Conservation (phyloP, 108 stramenopile species). For the Conticribra guillardii region DNA sequence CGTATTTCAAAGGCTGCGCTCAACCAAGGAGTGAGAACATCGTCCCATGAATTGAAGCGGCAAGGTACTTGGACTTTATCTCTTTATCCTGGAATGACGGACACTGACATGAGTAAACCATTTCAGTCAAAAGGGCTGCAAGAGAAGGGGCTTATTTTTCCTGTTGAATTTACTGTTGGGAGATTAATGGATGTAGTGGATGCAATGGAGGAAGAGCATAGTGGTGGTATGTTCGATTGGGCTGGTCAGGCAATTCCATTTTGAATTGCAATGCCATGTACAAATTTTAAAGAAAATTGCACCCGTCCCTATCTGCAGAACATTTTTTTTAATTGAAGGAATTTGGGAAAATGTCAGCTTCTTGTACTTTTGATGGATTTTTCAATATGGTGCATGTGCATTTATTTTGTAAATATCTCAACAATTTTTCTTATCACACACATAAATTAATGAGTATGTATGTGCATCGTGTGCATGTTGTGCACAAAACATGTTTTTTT, state of each 20-base stretch:
- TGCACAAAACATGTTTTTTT: background rate
- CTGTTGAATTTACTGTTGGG: conserved; percentile 54
- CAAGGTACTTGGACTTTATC: conserved; percentile 54
- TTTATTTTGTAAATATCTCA: too few relatives aligned
- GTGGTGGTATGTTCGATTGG: conserved; percentile 65
- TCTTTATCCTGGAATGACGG: conserved; percentile 79
- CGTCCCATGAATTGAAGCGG: conserved; percentile 61
- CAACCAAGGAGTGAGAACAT: conserved; percentile 57
- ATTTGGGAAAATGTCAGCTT: background rate
- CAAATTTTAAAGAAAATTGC: background rate
- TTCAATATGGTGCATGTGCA: too few relatives aligned
- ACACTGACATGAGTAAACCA: conserved; percentile 70
- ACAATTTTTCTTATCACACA: too few relatives aligned
- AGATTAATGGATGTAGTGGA: conserved; percentile 60
- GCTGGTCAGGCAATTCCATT: conserved; percentile 55
- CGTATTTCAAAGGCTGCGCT: conserved; percentile 74
- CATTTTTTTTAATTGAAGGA: background rate
- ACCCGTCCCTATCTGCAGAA: background rate
- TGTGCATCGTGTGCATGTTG: background rate
- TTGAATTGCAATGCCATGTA: background rate
- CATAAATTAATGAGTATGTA: background rate
- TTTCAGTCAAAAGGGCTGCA: conserved; percentile 52
- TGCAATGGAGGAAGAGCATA: conserved; percentile 55
- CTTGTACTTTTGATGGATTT: too few relatives aligned
- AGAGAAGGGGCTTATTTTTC: conserved; percentile 48